Base-by-base conservation (phyloP, 768 basidiomycete genomes). In the Tulasnella sp. region DNA sequence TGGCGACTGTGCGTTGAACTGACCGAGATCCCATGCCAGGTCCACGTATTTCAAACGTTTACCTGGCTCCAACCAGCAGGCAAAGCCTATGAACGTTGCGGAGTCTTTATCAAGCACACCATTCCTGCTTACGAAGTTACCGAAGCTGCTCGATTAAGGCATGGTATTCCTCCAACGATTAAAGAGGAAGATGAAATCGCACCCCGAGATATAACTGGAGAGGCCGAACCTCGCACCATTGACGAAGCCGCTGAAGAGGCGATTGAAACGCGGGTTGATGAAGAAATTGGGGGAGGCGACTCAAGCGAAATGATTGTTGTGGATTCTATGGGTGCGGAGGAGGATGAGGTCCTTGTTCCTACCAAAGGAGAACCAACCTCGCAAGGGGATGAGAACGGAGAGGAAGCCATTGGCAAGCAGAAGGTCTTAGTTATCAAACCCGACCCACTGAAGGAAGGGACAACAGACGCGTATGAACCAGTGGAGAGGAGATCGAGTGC, bases 11-110 rank as follows among this genome's bases (percentile, higher is more conserved):
- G n/a, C n/a, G 39, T 21, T 21, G 36, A 40, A 14, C n/a, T 79
- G 12, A 19, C 24, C 24, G 36, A 36, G 36, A 72, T 21, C 40
- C 34, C 21, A n/a, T 24, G n/a, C 1, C 82, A 94, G 93, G 89
- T 96, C 18, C 96, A 98, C 82, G 94, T 97, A 18, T 98, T 98
- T 84, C 96, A 97, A 84, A 88, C 91, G 21, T 94, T 94, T 82
- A 93, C 94, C 0, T 97, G 56, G 56, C 56, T 58, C 27, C 56
- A 58, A 58, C 56, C 56, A n/a, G 56, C 56, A 6, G 56, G 56
- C 21, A 58, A 58, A n/a, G 56, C 56, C 56, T 58, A 24, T 24
- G 56, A 58, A 24, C 56, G 56, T 24, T 58, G 56, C 56, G 56
- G 56, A 31, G 6, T 58, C 56, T 58, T 58, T 12, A 24, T 58